A percentile compares a stretch with the other conserved stretches of the same genome.
These are phyloP conservation scores for Moniliophthora roreri DNA, from an alignment of 1,284 basidiomycete species.

Conservation along the genomic window DNA sequence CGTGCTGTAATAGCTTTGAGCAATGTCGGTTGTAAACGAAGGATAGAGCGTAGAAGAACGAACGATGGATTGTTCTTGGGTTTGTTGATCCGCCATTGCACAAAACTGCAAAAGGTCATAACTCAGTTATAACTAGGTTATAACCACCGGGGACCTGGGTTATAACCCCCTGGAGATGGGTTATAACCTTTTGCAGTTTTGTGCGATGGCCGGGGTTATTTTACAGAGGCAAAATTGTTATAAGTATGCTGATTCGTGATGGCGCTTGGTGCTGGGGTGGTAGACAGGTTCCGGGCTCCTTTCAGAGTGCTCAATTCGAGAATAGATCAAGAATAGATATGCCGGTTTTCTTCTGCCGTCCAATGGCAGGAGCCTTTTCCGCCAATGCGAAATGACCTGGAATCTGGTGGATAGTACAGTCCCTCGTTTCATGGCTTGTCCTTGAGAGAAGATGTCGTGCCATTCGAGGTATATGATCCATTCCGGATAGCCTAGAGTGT, in stretches of 20 bases:
- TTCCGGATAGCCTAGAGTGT: neutral
- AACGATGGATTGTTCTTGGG: slow-evolving; percentile 74
- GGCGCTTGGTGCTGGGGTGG: no score
- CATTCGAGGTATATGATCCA: neutral
- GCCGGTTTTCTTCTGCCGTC: neutral
- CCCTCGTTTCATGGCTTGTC: slow-evolving; percentile 24
- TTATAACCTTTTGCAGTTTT: no score
- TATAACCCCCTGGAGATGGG: no score
- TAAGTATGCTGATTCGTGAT: slow-evolving; percentile 64
- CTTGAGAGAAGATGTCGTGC: no score
- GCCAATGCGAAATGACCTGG: slow-evolving; percentile 27
- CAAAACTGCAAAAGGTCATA: no score
- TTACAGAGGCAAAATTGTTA: slow-evolving; percentile 71
- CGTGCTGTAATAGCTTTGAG: slow-evolving; percentile 57
- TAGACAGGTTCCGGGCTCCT: slow-evolving; percentile 36
- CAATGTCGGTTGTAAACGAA: slow-evolving; percentile 51
- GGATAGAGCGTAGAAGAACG: slow-evolving; percentile 64
- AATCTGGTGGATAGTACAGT: slow-evolving; percentile 35
- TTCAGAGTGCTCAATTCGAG: slow-evolving; percentile 55
- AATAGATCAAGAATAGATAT: slow-evolving; percentile 40
- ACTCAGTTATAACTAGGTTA: no score
- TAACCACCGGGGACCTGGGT: no score
- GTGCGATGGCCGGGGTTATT: slow-evolving; percentile 65
- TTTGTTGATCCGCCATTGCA: slow-evolving; percentile 67
- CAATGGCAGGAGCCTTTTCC: neutral